These are phyloP conservation scores for Solanum medicagineum DNA, from an alignment of 257 asterid species.

Conservation along the genomic window DNA sequence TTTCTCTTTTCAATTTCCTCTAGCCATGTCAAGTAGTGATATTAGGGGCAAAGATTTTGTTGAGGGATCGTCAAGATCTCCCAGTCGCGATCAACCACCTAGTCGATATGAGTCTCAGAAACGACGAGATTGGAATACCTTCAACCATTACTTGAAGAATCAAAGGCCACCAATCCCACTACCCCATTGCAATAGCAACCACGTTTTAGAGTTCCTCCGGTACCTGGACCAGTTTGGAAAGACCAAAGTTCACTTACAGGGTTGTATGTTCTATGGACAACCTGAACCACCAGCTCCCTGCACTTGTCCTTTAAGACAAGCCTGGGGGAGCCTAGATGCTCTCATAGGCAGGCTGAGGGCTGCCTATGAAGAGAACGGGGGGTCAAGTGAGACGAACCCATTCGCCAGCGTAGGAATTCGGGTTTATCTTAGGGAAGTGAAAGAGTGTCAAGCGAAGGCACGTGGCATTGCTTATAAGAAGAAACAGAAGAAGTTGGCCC, in stretches of 20 bases:
- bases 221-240: conserved; percentile 3
- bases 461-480: conserved; percentile 7
- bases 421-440: conserved; percentile 2
- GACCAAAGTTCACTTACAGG: conserved; percentile 2
- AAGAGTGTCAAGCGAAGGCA: conserved; percentile 7
- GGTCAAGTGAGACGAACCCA: conserved; percentile 1
- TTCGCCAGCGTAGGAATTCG: neutral
- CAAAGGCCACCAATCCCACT: neutral
- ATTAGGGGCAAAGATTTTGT: neutral
- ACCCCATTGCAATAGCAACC: neutral
- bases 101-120: conserved; percentile 1
- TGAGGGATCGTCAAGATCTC: neutral
- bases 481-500: neutral
- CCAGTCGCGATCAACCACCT: neutral
- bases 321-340: conserved; percentile 2
- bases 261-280: neutral
- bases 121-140: conserved; percentile 2
- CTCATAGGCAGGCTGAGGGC: conserved; percentile 4
- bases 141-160: neutral
- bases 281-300: neutral
- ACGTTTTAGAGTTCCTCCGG: neutral
- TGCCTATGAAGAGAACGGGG: conserved; percentile 7
- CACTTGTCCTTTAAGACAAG: neutral
- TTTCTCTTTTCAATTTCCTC: neutral
- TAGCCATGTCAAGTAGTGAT: neutral